Base-by-base conservation (phyloP, 768 basidiomycete species). In the Suillus discolor region DNA sequence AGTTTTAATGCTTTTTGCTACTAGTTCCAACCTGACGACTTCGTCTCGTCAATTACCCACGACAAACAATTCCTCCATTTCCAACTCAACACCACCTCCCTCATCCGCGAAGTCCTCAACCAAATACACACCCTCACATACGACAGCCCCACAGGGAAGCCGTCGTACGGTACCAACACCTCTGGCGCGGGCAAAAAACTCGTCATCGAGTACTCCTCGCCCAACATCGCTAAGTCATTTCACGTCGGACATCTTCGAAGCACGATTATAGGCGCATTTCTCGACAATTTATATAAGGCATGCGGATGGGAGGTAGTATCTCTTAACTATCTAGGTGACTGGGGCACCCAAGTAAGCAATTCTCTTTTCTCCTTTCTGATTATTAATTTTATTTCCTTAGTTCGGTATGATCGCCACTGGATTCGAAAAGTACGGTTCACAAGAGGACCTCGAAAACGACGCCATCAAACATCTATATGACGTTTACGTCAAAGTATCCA, bases 211-310 rank as follows among this genome's bases (percentile, higher is more conserved):
- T 99, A 93, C 78, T 38, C 36, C 9, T 38, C 36, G 36, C 96
- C 96, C 18, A 99, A 99, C 74, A 98, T 99, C 70, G 97, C 97
- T 23, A 99, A 99, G 76, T 91, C 91, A 6, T 99, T 99, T 87
- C 97, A 99, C 71, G 96, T 97, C 62, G 97, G 97, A 16, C 97
- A 99, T 78, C 80, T 99, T 66, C 87, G 97, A 45, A 96, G 94
- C 62, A 99, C 97, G n/a, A 99, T 99, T 76, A 97, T 99, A 73
- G 97, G 97, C n/a, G 91, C 93, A 0, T 97, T 97, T 81, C 78
- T 98, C 65, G 82, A 87, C 12, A 98, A 98, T 78, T 71, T 98
- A 49, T 97, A 99, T 83, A 90, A 89, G 73, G 85, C 93, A 8
- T 94, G 91, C 71, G 96, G 97, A 18, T 99, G 94, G 96, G 86